A percentile compares a stretch with the other conserved stretches of the same genome.
Conservation (phyloP, 2,329 filamentous ascomycete species). For the Venturia oleaginea region DNA sequence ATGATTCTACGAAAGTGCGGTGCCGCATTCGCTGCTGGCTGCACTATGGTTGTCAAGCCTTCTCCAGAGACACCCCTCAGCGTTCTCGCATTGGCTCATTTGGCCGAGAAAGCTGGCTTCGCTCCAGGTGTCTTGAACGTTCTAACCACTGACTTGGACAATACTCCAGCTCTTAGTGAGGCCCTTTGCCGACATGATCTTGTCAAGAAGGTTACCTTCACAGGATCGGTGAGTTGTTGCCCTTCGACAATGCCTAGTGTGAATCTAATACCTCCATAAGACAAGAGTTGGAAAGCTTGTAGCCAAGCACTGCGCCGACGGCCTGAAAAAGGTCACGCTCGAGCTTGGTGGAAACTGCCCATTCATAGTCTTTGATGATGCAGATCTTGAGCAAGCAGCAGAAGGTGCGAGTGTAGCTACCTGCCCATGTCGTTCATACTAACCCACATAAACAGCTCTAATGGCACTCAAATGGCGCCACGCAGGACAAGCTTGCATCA, state of each 20-base stretch:
- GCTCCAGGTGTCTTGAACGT: slow-evolving; percentile 53
- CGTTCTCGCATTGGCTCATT: slow-evolving; percentile 43
- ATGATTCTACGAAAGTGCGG: slow-evolving; percentile 60
- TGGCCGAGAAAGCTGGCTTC: slow-evolving; percentile 48
- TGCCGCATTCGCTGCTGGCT: slow-evolving; percentile 61
- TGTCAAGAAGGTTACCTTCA: slow-evolving; percentile 55
- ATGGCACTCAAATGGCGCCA: slow-evolving; percentile 48
- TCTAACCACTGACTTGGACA: slow-evolving; percentile 49
- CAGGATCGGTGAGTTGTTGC: slow-evolving; percentile 32
- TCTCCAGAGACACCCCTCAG: slow-evolving; percentile 58
- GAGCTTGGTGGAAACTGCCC: slow-evolving; percentile 58
- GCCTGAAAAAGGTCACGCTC: slow-evolving; percentile 55
- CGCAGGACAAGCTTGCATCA: slow-evolving; percentile 56
- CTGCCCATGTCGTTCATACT: not conserved
- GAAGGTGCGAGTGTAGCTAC: slow-evolving; percentile 27
- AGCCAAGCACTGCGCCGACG: slow-evolving; percentile 49
- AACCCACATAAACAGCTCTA: slow-evolving; percentile 23
- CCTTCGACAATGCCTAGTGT: not conserved
- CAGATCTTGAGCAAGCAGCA: slow-evolving; percentile 49
- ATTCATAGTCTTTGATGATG: slow-evolving; percentile 56
- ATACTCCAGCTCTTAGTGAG: slow-evolving; percentile 45
- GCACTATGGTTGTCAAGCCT: slow-evolving; percentile 65
- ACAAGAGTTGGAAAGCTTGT: slow-evolving; percentile 55
- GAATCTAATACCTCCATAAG: slow-evolving; percentile 21
- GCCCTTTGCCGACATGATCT: slow-evolving; percentile 48